Evolutionary conservation across 768 basidiomycete genomes (phyloP), one percentile per base, ranked within the genome.

Genomic region (Phaeotremella skinneri): DNA sequence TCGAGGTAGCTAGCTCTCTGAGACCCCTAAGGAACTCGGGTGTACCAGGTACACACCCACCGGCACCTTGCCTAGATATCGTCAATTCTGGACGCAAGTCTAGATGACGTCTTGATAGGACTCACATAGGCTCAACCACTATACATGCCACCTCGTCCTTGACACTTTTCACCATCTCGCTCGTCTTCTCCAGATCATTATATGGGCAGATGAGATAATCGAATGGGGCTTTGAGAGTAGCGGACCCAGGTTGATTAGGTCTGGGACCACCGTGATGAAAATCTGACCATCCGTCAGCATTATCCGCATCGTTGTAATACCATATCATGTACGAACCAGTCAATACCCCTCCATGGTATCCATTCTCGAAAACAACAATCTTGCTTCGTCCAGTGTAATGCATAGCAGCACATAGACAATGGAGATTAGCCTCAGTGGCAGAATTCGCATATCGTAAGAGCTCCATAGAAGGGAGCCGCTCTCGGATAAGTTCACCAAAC

Each of bases 51-150:
- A 56, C 52, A 48, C 43, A 45, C 13, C 43, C 43, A 13, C 43
- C 43, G 23, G 7, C 20, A 20, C 43, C 43, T 20, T 45, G 43
- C 43, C 43, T 45, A 9, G 13, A 45, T 13, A 20, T 45, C 43
- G 20, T 45, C 43, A 45, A 20, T 21, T 45, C 7, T 13, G 43
- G 21, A n/a, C n/a, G 11, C 23, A 9, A 45, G 6, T 45, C 7
- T 14, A 45, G 20, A 14, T 11, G 43, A 45, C 21, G 43, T 9
- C 6, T 45, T 21, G 43, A 7, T n/a, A n/a, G n/a, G 43, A 45
- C 64, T 49, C 52, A 41, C 64, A 66, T 66, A 21, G 64, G 64
- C 31, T 66, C 64, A 16, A 62, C 64, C 20, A 66, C 43, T 4
- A 62, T 62, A 26, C 32, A 49, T 39, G 48, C 41, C 13, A 27